Percentiles rank a stretch among this genome's conserved stretches.
These are phyloP conservation scores for Trichoderma orchidacearum DNA, from an alignment of 495 filamentous ascomycete species.

Conservation along the genomic window DNA sequence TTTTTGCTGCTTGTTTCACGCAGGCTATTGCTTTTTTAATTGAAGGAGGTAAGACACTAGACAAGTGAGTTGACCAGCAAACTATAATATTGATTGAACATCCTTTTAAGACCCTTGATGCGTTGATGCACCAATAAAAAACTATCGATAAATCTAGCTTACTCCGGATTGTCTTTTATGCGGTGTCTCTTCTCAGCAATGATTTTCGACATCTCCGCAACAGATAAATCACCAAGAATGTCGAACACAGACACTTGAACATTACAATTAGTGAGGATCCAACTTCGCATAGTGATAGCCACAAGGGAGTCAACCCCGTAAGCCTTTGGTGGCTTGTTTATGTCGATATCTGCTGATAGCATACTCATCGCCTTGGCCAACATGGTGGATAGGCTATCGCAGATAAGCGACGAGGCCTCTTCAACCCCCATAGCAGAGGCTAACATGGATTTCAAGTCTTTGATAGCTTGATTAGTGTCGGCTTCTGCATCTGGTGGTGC, in stretches of 20 bases:
- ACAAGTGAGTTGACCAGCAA: no score
- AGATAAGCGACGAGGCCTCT: conserved; percentile 1
- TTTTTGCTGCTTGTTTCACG: background rate
- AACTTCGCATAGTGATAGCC: conserved; percentile 6
- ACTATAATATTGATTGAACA: no score
- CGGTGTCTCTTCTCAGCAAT: background rate
- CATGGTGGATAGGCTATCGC: conserved; percentile 8
- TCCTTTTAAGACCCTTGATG: no score
- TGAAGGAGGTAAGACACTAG: no score
- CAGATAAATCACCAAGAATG: background rate
- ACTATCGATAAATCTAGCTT: background rate
- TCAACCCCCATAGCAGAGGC: background rate
- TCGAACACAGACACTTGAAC: conserved; percentile 4
- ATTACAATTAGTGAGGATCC: background rate
- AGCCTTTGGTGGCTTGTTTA: conserved; percentile 6
- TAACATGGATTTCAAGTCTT: background rate
- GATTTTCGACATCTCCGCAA: background rate
- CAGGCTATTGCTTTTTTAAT: background rate
- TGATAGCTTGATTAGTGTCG: background rate
- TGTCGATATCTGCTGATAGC: conserved; percentile 8
- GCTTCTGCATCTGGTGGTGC: background rate
- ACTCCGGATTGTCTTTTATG: background rate
- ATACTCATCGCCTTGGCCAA: conserved; percentile 15
- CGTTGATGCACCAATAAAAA: no score
- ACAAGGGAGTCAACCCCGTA: conserved; percentile 17